Evolutionary conservation across 257 asterid genomes (phyloP).

Genomic region (Ocimum tenuiflorum): DNA sequence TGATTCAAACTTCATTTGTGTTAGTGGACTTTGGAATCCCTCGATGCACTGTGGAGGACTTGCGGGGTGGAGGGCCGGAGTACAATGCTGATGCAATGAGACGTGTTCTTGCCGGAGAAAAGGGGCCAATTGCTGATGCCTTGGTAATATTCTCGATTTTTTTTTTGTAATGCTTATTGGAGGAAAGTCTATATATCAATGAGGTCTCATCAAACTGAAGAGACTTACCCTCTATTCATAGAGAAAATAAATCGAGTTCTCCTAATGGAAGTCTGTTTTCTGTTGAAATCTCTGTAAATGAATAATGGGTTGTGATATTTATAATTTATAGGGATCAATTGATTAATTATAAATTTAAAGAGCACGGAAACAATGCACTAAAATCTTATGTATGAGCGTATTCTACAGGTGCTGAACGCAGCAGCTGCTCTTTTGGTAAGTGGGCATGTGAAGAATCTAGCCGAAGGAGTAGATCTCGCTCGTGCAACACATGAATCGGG

Average conservation of each 20-base stretch:
- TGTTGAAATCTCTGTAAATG: too few relatives aligned
- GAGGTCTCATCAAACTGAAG: neutral
- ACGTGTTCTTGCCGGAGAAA: constrained; percentile 53
- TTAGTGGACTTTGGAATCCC: constrained; percentile 69
- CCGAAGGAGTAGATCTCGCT: constrained; percentile 68
- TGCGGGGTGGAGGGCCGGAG: constrained; percentile 59
- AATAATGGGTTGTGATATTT: neutral
- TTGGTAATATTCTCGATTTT: constrained; percentile 31
- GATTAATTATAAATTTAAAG: too few relatives aligned
- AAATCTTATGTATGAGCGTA: neutral
- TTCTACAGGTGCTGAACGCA: constrained; percentile 70
- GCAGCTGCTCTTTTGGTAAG: constrained; percentile 86
- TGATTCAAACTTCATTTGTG: neutral
- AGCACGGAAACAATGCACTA: too few relatives aligned
- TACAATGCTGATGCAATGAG: constrained; percentile 47
- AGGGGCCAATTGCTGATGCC: constrained; percentile 58
- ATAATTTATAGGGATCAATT: too few relatives aligned
- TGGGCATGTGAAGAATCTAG: constrained; percentile 50
- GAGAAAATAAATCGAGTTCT: too few relatives aligned
- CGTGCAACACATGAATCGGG: constrained; percentile 61
- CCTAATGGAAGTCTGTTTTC: too few relatives aligned
- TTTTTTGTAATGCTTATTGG: neutral
- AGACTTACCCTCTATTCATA: too few relatives aligned
- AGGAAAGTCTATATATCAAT: too few relatives aligned
- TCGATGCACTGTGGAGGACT: constrained; percentile 57